Conservation (phyloP, 768 basidiomycete genomes). For the Rhodocollybia butyracea region DNA sequence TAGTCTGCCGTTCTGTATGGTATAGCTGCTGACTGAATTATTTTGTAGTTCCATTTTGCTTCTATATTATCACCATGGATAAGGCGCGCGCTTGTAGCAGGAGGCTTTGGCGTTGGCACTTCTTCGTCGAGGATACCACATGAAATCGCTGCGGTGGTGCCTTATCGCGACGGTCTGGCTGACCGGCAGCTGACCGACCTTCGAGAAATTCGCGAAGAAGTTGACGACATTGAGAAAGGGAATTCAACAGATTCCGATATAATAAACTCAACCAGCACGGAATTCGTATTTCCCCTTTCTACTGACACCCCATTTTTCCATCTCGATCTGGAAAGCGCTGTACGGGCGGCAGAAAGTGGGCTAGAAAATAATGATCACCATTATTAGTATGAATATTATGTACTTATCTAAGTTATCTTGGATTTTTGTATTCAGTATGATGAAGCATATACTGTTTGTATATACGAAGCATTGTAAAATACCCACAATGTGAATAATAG, state of each 20-base stretch:
- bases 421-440: background rate
- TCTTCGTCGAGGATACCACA: constrained; percentile 34
- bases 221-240: constrained; percentile 30
- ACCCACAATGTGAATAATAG: too few relatives aligned
- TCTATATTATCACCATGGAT: constrained; percentile 93
- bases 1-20: constrained; percentile 10
- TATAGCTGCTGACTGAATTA: background rate
- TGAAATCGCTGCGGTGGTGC: constrained; percentile 80
- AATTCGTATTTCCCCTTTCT: constrained; percentile 40
- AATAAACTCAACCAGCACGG: constrained; percentile 20
- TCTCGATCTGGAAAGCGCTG: constrained; percentile 74
- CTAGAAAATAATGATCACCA: background rate
- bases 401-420: too few relatives aligned
- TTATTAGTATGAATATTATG: background rate
- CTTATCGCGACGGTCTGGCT: constrained; percentile 45
- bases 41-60: constrained; percentile 85
- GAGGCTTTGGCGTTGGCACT: constrained; percentile 82
- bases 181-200: constrained; percentile 22
- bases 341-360: constrained; percentile 61
- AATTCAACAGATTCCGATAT: constrained; percentile 22
- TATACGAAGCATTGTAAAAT: too few relatives aligned
- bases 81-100: constrained; percentile 82
- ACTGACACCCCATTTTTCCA: constrained; percentile 86
- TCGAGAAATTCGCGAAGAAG: constrained; percentile 12
- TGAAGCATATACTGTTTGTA: too few relatives aligned